A percentile compares a stretch with the other conserved stretches of the same genome.
Evolutionary conservation across 2,329 filamentous ascomycete species (phyloP).

Genomic region (Paramyrothecium sp.): DNA sequence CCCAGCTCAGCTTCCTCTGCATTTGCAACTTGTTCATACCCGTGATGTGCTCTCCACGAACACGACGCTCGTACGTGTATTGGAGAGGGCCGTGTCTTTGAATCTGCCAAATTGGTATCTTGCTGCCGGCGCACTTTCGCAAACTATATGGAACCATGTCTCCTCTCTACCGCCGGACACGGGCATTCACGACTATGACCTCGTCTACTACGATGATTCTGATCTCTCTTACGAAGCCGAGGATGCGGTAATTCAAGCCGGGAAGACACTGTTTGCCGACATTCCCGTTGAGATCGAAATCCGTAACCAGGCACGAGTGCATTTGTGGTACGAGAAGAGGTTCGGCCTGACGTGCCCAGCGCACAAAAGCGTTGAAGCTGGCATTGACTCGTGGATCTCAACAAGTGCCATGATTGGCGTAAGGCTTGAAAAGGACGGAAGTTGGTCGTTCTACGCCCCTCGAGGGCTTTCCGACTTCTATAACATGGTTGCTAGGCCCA

Average conservation of each 20-base stretch:
- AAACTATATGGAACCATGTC: conserved; percentile 36
- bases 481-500: conserved; percentile 29
- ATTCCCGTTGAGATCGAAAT: conserved; percentile 31
- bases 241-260: conserved; percentile 27
- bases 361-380: conserved; percentile 26
- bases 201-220: conserved; percentile 30
- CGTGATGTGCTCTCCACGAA: conserved; percentile 21
- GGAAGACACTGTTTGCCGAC: conserved; percentile 25
- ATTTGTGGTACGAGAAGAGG: conserved; percentile 32
- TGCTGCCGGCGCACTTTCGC: conserved; percentile 32
- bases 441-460: conserved; percentile 33
- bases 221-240: conserved; percentile 35
- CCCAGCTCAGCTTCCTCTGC: conserved; percentile 21
- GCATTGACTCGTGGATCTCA: conserved; percentile 31
- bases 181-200: conserved; percentile 35
- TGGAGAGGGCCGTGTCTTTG: conserved; percentile 21
- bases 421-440: conserved; percentile 15
- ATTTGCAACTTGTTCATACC: conserved; percentile 20
- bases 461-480: conserved; percentile 33
- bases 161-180: conserved; percentile 23
- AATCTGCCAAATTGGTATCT: conserved; percentile 32
- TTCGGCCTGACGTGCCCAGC: conserved; percentile 26
- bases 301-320: conserved; percentile 35
- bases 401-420: conserved; percentile 32
- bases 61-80: conserved; percentile 22